phyloP scores from a whole-genome alignment of 768 basidiomycete species.

The Xerocomellus intermedius region DNA sequence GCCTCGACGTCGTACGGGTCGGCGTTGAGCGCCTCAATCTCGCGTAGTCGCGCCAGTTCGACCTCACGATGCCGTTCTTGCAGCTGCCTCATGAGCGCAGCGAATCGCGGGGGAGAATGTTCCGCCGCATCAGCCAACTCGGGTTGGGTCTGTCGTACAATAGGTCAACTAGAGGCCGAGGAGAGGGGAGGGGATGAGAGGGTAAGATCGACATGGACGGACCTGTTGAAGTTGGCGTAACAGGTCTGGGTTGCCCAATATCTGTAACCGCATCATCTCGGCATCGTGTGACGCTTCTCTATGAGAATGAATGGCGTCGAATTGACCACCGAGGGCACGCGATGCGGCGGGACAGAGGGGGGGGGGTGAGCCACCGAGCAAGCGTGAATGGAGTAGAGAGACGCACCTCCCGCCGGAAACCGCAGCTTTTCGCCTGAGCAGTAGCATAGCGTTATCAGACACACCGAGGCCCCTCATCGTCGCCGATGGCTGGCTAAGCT shows the following conservation, averaged over 20 bases:
- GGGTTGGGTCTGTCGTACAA: conserved; percentile 60
- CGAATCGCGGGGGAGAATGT: conserved; percentile 70
- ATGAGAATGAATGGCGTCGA: neutral
- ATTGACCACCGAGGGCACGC: neutral
- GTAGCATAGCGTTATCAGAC: conserved; percentile 56
- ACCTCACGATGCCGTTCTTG: conserved; percentile 51
- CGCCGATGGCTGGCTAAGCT: conserved; percentile 61
- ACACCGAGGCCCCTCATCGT: conserved; percentile 71
- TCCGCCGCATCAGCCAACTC: conserved; percentile 75
- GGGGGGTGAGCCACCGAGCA: neutral
- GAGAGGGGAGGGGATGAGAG: too few relatives aligned
- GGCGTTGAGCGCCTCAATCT: conserved; percentile 69
- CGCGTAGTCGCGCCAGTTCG: conserved; percentile 57
- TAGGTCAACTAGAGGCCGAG: neutral
- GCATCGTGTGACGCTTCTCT: conserved; percentile 77
- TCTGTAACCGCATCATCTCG: conserved; percentile 87
- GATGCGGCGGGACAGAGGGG: neutral
- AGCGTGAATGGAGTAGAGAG: neutral
- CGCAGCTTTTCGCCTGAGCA: conserved; percentile 61
- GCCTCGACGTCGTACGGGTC: conserved; percentile 93
- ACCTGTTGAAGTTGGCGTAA: conserved; percentile 75
- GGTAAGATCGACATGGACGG: neutral
- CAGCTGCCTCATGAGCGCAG: conserved; percentile 63
- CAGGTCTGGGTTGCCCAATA: conserved; percentile 79
- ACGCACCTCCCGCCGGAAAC: conserved; percentile 42